These are phyloP conservation scores for Sugiyamaella mastotermitis DNA, from an alignment of 805 yeast genomes.

Conservation along the genomic window DNA sequence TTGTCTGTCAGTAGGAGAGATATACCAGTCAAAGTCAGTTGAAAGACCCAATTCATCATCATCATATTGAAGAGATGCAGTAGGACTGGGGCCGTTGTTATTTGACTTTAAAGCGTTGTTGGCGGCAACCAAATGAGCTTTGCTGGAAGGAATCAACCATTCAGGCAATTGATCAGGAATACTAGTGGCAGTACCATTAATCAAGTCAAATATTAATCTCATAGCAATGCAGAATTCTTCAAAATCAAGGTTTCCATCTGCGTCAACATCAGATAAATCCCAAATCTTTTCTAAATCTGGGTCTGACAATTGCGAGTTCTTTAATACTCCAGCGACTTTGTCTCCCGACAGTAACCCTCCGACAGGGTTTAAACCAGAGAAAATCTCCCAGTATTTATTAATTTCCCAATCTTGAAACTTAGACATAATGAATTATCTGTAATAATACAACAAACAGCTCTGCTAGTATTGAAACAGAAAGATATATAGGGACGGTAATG, in stretches of 20 bases:
- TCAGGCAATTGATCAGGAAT: constrained; percentile 75
- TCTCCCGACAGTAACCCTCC: constrained; percentile 78
- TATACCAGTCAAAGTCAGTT: constrained; percentile 90
- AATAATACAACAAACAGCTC: too few species aligned
- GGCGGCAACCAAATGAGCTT: constrained; percentile 80
- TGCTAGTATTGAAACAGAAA: too few species aligned
- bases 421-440: too few species aligned
- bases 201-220: constrained; percentile 88
- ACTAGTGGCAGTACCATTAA: constrained; percentile 58
- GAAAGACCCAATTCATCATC: constrained; percentile 61
- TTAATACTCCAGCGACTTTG: constrained; percentile 76
- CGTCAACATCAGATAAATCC: constrained; percentile 84
- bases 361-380: constrained; percentile 79
- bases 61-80: constrained; percentile 18
- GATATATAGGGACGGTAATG: too few species aligned
- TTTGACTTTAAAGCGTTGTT: constrained; percentile 47
- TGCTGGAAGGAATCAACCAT: constrained; percentile 90
- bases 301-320: constrained; percentile 79
- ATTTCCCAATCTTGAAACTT: constrained; percentile 92
- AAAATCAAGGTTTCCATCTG: constrained; percentile 86
- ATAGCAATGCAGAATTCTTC: constrained; percentile 98
- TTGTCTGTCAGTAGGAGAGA: constrained; percentile 77
- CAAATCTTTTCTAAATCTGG: constrained; percentile 77
- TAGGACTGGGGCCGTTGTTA: constrained; percentile 5
- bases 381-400: constrained; percentile 96